Percentiles rank a stretch among this genome's conserved stretches.
Evolutionary conservation across 1,139 yeast species (phyloP).

Genomic region (Spathaspora sp.): DNA sequence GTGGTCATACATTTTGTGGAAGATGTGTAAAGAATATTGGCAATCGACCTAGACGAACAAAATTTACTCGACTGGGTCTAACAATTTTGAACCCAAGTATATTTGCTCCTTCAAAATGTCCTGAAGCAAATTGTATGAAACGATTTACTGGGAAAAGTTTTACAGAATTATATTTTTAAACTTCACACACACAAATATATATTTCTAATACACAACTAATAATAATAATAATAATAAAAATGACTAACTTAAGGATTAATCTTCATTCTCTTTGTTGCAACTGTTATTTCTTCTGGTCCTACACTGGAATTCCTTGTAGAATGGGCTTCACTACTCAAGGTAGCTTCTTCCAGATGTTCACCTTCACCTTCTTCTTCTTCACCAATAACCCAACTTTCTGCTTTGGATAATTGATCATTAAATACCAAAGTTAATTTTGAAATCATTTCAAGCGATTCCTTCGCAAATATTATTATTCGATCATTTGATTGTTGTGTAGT

Average conservation of each 20-base stretch:
- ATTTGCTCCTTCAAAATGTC: conserved; percentile 52
- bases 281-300: conserved; percentile 13
- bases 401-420: conserved; percentile 77
- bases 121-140: conserved; percentile 38
- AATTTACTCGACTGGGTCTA: conserved; percentile 14
- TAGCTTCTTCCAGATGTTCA: conserved; percentile 5
- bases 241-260: conserved; percentile 4
- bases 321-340: conserved; percentile 9
- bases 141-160: conserved; percentile 35
- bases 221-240: too few relatives aligned
- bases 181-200: neutral
- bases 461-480: conserved; percentile 75
- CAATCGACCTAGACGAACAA: conserved; percentile 29
- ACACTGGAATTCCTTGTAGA: conserved; percentile 12
- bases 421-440: conserved; percentile 79
- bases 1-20: conserved; percentile 91
- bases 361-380: conserved; percentile 22
- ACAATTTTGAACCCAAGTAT: conserved; percentile 46
- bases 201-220: neutral
- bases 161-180: conserved; percentile 36
- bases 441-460: conserved; percentile 87
- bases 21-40: conserved; percentile 69
- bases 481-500: conserved; percentile 39
- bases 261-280: conserved; percentile 16
- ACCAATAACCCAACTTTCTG: conserved; percentile 77